Evolutionary conservation across 305 asterid species (phyloP), one percentile per base, ranked within the genome.

Genomic region (Fraxinus latifolia): DNA sequence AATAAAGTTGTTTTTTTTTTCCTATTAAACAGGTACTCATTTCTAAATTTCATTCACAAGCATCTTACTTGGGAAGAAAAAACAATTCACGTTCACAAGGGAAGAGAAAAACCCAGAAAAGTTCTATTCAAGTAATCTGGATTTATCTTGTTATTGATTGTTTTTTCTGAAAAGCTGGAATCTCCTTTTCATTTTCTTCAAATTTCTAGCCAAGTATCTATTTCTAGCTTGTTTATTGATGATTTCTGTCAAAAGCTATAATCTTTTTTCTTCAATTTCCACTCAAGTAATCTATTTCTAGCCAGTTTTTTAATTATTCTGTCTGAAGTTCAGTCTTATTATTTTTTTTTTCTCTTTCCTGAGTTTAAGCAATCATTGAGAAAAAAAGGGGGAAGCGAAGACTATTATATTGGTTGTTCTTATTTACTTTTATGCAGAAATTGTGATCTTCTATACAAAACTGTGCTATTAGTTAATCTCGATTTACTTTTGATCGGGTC

Each of bases 401-500:
- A 65, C 72, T 65, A 11, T 65, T 65, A 7, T 4, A 65, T 25
- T 25, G 72, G 7, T 65, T 65, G 32, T 65, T 82, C 39, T 53
- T 29, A 81, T 67, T 47, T 70, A 6, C 23, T 53, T 77, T 78
- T 80, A 31, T 19, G 84, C 58, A 33, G 14, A 33, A 50, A 55
- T 81, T 82, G 17, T 36, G 37, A 60, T 81, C 55, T 60, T 74
- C 68, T 62, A 21, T 27, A 14, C 68, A 53, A n/a, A 74, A 29
- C 7, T 3, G 27, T 67, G 65, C 60, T 21, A 60, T 67, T 6
- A 34, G 67, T n/a, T 81, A 77, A 77, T 83, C 72, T 67, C 33
- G 33, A 72, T 76, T 82, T 80, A 25, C 19, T 81, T 79, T 37
- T 74, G 76, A 79, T 76, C 79, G 68, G 81, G 29, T 86, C 37